Evolutionary conservation across 2,329 filamentous ascomycete genomes (phyloP).

Genomic region (Orbilia quercus): DNA sequence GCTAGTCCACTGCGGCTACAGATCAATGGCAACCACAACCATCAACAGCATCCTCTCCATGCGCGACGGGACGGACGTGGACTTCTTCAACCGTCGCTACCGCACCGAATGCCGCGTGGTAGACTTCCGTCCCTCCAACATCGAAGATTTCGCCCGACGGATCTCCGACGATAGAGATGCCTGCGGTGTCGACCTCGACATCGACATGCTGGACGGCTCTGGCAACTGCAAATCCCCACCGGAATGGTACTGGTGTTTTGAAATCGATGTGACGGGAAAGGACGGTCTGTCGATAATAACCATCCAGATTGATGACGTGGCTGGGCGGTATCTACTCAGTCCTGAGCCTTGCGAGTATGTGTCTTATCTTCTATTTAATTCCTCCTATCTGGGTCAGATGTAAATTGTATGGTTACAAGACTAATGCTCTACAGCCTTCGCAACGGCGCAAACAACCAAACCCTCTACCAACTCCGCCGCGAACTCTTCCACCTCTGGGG

Average conservation of each 20-base stretch:
- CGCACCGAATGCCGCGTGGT: conserved; percentile 46
- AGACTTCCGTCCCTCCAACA: conserved; percentile 34
- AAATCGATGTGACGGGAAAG: conserved; percentile 42
- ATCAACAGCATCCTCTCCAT: conserved; percentile 21
- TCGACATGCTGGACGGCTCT: conserved; percentile 3
- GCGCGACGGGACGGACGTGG: conserved; percentile 26
- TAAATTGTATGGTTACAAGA: too few species aligned
- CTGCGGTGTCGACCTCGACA: conserved; percentile 7
- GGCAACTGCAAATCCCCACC: conserved; percentile 11
- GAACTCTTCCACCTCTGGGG: conserved; percentile 51
- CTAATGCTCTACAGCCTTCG: conserved; percentile 29
- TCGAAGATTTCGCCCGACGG: conserved; percentile 32
- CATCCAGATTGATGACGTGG: conserved; percentile 44
- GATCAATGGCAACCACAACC: conserved; percentile 36
- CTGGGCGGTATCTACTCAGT: conserved; percentile 32
- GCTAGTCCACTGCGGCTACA: conserved; percentile 37
- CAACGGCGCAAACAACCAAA: conserved; percentile 2
- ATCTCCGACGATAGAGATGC: conserved; percentile 27
- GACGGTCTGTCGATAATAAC: conserved; percentile 23
- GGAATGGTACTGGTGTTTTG: conserved; percentile 52
- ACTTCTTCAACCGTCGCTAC: conserved; percentile 48
- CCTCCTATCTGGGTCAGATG: too few species aligned
- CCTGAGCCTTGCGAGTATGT: conserved; percentile 47
- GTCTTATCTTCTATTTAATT: neutral
- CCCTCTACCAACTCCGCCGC: conserved; percentile 16